A percentile compares a stretch with the other conserved stretches of the same genome.
These are phyloP conservation scores for Chalciporus sphaerocephalus DNA, from an alignment of 768 basidiomycete genomes.

Conservation along the genomic window DNA sequence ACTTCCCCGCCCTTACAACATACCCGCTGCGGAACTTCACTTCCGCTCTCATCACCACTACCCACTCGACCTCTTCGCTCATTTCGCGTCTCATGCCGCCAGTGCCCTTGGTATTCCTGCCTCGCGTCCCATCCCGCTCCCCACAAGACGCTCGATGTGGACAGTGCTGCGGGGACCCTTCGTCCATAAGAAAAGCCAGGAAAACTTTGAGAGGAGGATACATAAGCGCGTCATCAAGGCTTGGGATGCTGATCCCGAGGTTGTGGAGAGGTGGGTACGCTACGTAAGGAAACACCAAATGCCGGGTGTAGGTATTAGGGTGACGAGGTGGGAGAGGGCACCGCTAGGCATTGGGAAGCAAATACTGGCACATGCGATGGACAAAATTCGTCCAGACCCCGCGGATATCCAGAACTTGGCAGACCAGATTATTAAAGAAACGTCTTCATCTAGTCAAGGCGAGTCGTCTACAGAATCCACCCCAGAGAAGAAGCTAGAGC, in stretches of 20 bases:
- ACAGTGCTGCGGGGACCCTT: constrained; percentile 86
- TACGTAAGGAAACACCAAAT: constrained; percentile 75
- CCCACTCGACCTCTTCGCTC: constrained; percentile 72
- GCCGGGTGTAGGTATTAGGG: constrained; percentile 84
- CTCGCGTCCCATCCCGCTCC: constrained; percentile 60
- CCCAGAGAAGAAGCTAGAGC: not conserved
- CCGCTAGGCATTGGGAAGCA: constrained; percentile 48
- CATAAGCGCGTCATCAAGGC: constrained; percentile 87
- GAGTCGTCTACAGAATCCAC: not conserved
- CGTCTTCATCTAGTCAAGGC: constrained; percentile 10
- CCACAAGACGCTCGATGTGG: constrained; percentile 74
- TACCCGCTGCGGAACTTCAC: constrained; percentile 80
- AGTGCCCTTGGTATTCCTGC: constrained; percentile 79
- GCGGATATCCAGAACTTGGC: constrained; percentile 39
- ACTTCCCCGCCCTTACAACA: constrained; percentile 58
- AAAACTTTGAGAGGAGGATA: constrained; percentile 86
- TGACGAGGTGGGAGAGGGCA: constrained; percentile 70
- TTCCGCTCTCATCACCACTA: constrained; percentile 70
- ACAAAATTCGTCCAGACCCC: constrained; percentile 30
- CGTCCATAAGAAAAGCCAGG: constrained; percentile 88
- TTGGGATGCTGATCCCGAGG: constrained; percentile 78
- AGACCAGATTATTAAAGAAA: constrained; percentile 38
- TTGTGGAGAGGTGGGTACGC: constrained; percentile 73
- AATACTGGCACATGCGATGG: constrained; percentile 34
- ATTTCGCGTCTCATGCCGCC: constrained; percentile 82